Evolutionary conservation across 2,329 filamentous ascomycete genomes (phyloP).

Genomic region (Bertia moriformis): DNA sequence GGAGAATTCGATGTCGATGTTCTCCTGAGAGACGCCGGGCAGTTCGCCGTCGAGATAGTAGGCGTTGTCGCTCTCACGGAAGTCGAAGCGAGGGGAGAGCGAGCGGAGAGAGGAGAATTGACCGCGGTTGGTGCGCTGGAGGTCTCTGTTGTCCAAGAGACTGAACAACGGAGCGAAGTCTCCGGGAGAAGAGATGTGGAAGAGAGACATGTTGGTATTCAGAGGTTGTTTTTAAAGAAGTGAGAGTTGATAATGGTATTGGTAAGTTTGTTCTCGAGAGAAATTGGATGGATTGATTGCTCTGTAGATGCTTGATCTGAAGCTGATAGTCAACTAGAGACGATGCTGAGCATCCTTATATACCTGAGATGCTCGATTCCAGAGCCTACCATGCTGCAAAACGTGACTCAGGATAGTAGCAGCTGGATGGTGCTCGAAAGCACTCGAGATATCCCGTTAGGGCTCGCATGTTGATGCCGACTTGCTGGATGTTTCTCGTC

Average conservation of each 20-base stretch:
- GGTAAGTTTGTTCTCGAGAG: too few species aligned
- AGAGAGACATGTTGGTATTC: constrained; percentile 13
- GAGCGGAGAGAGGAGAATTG: constrained; percentile 3
- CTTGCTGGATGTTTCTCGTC: background rate
- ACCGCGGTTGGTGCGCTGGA: constrained; percentile 13
- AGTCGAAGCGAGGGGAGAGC: constrained; percentile 28
- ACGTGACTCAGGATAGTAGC: too few species aligned
- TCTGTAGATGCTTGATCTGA: background rate
- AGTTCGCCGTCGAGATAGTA: constrained; percentile 31
- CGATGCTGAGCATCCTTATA: background rate
- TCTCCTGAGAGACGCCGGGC: constrained; percentile 26
- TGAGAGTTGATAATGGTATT: too few species aligned
- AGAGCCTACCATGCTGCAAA: background rate
- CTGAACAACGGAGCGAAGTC: constrained; percentile 27
- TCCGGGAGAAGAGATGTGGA: constrained; percentile 10
- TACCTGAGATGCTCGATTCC: background rate
- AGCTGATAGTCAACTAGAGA: background rate
- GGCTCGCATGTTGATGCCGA: too few species aligned
- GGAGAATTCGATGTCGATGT: constrained; percentile 28
- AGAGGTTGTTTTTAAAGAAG: background rate
- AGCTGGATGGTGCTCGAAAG: background rate
- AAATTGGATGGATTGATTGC: background rate
- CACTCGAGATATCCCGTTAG: background rate
- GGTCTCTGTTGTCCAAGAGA: constrained; percentile 25
- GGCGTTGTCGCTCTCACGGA: constrained; percentile 23